phyloP scores from a whole-genome alignment of 345 rosid species.

The Eutrema japonicum region DNA sequence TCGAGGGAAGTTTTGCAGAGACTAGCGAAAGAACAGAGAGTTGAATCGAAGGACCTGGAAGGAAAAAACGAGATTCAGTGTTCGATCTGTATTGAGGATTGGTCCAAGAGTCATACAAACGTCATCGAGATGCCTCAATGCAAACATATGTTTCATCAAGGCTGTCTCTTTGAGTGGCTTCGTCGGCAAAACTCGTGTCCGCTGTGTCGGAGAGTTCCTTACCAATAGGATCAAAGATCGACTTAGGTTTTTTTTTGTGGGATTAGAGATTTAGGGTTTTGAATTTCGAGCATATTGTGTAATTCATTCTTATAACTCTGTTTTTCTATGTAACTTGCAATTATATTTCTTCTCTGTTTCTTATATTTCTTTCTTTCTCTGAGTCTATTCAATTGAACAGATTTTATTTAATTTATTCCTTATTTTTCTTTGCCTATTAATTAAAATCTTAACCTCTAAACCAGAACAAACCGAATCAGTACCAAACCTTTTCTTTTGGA shows the following conservation, averaged over 20 bases:
- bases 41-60: too few relatives aligned
- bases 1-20: background rate
- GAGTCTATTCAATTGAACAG: too few relatives aligned
- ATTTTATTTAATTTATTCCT: too few relatives aligned
- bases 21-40: background rate
- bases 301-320: too few relatives aligned
- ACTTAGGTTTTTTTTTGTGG: too few relatives aligned
- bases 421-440: background rate
- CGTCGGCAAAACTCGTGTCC: conserved; percentile 2
- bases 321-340: too few relatives aligned
- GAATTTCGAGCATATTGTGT: too few relatives aligned
- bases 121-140: conserved; percentile 3
- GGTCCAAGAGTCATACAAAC: background rate
- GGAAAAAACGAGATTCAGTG: background rate
- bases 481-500: background rate
- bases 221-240: background rate
- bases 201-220: conserved; percentile 9
- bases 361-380: too few relatives aligned
- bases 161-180: conserved; percentile 13
- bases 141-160: conserved; percentile 11
- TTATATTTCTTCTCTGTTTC: too few relatives aligned
- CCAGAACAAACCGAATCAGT: background rate
- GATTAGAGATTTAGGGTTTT: too few relatives aligned
- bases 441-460: background rate
- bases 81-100: background rate